Evolutionary conservation across 129 eudicot species (phyloP), one percentile per base, ranked within the genome.

Genomic region (Gnaphalium uliginosum): DNA sequence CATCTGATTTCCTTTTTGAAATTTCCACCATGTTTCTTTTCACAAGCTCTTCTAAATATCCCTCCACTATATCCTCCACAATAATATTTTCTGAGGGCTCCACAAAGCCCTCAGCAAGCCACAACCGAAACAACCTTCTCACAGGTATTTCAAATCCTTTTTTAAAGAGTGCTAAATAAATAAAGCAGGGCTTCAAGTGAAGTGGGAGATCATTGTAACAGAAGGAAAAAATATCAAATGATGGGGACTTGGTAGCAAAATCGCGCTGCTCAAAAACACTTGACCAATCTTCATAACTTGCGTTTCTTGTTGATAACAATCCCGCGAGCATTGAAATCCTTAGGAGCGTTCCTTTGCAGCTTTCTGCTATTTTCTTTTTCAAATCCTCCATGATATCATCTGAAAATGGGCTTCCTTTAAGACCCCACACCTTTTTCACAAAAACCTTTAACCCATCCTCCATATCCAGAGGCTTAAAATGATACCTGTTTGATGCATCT

Each of bases 101-200:
- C 43, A 86, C 50, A 70, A 81, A 74, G 1, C 88, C 84, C 60
- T 86, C 90, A 5, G 86, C 83, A 22, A 81, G 78, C 91, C 91
- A 87, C 54, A 84, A 41, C 54, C 76, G 21, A 50, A 72, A 74
- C 78, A 87, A 77, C 61, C 73, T 73, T 50, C 80, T 59, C 18
- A 76, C 84, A 5, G 71, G 76, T 26, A 87, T 76, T 76, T 78
- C 81, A 54, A 25, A 56, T 32, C 77, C 84, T 66, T 75, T 69
- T 5, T 41, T 61, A 73, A 83, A 83, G 4, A 63, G 50, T 17
- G 64, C 86, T 22, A 83, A 61, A 62, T 83, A 83, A 17, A 83
- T 81, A 69, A 83, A 78, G 22, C 90, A 80, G 0, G 77, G 83
- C 70, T 66, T 81, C 35, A 80, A 51, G 83, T 72, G 59, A 22